These are phyloP conservation scores for Metarhizium guizhouense DNA, from an alignment of 2,329 filamentous ascomycete species.

Conservation along the genomic window DNA sequence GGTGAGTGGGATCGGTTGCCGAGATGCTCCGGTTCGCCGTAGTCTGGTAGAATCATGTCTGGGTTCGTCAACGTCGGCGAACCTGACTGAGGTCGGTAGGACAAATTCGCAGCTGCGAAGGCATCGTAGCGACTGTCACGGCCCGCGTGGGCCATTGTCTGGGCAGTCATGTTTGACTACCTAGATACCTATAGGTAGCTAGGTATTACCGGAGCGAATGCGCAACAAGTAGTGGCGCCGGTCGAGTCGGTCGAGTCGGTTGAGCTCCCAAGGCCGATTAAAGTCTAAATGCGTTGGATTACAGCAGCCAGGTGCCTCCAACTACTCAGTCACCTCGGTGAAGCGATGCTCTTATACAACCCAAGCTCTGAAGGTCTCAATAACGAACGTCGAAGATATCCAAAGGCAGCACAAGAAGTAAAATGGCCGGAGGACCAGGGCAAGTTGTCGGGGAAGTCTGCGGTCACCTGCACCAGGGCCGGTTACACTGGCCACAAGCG, in stretches of 20 bases:
- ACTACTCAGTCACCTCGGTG: not conserved
- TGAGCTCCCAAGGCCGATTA: not conserved
- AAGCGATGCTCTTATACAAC: not conserved
- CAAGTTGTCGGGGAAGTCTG: not conserved
- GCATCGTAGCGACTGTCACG: slow-evolving; percentile 20
- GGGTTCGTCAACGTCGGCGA: slow-evolving; percentile 88
- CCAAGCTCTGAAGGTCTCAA: not conserved
- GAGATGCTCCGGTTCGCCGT: slow-evolving; percentile 48
- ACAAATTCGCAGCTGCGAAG: slow-evolving; percentile 15
- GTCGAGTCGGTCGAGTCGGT: not conserved
- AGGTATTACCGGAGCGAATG: not conserved
- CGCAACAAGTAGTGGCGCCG: not conserved
- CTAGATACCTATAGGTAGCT: not conserved
- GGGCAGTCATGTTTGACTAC: slow-evolving; percentile 20
- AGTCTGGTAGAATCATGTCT: slow-evolving; percentile 85
- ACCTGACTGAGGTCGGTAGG: slow-evolving; percentile 46
- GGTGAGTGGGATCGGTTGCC: slow-evolving; percentile 42
- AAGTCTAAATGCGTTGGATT: not conserved
- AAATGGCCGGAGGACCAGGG: not conserved
- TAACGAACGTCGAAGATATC: not conserved
- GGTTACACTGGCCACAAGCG: not conserved
- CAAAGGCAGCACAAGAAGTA: not conserved
- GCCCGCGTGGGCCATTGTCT: slow-evolving; percentile 15
- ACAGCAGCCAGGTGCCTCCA: not conserved
- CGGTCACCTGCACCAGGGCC: not conserved